These are phyloP conservation scores for Saccharum officinarum DNA, from an alignment of 176 grass and related monocot species.

Conservation along the genomic window DNA sequence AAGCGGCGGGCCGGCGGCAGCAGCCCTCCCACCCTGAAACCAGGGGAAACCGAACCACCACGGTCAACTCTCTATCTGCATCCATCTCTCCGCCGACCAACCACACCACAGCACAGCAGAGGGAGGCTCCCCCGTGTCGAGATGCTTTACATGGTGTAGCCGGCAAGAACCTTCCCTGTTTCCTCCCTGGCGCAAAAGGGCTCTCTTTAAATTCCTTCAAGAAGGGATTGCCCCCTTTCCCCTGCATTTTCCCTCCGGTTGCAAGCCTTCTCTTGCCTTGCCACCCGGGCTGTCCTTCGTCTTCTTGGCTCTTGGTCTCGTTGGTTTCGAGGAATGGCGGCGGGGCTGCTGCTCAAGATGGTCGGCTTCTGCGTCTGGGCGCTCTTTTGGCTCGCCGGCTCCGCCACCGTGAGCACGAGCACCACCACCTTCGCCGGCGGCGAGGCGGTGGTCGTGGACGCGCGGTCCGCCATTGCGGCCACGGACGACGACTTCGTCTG, in stretches of 20 bases:
- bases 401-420: constrained; percentile 21
- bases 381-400: constrained; percentile 46
- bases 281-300: too few relatives aligned
- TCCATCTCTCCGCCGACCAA: neutral
- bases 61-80: neutral
- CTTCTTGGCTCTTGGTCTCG: neutral
- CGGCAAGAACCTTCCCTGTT: constrained; percentile 38
- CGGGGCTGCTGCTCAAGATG: constrained; percentile 23
- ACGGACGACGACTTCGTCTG: constrained; percentile 78
- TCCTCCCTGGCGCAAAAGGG: neutral
- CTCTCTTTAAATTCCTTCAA: constrained; percentile 1
- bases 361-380: constrained; percentile 51
- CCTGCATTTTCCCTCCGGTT: neutral
- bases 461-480: constrained; percentile 33
- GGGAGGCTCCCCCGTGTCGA: neutral
- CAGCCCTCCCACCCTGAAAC: neutral
- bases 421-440: constrained; percentile 8
- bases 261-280: neutral
- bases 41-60: constrained; percentile 19
- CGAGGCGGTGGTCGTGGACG: constrained; percentile 51
- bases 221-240: constrained; percentile 22
- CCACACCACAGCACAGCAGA: neutral
- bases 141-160: constrained; percentile 36
- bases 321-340: constrained; percentile 8
- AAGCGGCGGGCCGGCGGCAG: neutral